Percentiles rank a stretch among this genome's conserved stretches.
These are phyloP conservation scores for Naumovozyma castellii DNA, from an alignment of 805 yeast genomes.

Conservation along the genomic window DNA sequence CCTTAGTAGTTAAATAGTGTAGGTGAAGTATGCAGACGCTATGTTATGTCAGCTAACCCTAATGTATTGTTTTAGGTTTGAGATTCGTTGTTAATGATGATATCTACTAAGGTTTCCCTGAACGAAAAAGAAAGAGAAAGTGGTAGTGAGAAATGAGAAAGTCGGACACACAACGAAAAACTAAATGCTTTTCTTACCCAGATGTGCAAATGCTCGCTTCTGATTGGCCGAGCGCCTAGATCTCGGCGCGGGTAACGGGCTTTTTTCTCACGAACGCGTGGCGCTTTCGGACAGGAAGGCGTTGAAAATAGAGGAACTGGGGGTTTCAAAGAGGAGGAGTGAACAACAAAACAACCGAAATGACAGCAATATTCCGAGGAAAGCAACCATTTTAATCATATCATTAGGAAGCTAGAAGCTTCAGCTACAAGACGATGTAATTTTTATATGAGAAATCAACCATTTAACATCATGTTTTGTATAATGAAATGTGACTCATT, in stretches of 20 bases:
- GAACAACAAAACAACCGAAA: neutral
- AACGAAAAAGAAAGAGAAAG: conserved; percentile 10
- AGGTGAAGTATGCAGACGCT: too few relatives aligned
- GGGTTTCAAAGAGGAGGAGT: neutral
- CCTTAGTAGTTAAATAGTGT: too few relatives aligned
- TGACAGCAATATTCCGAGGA: neutral
- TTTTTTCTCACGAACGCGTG: neutral
- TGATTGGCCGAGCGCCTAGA: conserved; percentile 17
- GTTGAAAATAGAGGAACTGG: too few relatives aligned
- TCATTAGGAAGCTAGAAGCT: neutral
- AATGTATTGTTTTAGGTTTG: neutral
- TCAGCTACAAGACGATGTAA: conserved; percentile 1
- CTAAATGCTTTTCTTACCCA: conserved; percentile 4
- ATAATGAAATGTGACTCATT: neutral
- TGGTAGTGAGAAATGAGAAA: conserved; percentile 19
- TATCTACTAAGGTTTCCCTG: neutral
- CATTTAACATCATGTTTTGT: neutral
- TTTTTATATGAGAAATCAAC: neutral
- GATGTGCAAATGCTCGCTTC: conserved; percentile 3
- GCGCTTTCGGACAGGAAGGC: neutral
- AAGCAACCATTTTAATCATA: neutral
- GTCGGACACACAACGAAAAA: conserved; percentile 10
- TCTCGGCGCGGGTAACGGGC: conserved; percentile 8
- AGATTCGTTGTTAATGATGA: neutral
- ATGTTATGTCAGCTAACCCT: neutral